Base-by-base conservation (phyloP, 495 filamentous ascomycete species). In the Hypoxylon subgilvum region DNA sequence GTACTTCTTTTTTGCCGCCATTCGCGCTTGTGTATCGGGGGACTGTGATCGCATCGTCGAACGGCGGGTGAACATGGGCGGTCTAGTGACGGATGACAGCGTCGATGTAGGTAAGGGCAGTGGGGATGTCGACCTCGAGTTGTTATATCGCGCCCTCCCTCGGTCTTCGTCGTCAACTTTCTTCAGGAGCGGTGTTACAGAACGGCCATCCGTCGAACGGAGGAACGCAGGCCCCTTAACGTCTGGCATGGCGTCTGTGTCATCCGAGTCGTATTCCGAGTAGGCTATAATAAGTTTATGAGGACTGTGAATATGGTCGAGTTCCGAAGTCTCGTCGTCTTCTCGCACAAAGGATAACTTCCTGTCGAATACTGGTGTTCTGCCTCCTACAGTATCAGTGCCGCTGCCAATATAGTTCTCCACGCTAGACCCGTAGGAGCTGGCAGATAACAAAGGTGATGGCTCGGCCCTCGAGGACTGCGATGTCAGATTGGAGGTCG, bases 1-100 rank as follows among this genome's bases (percentile, higher is more conserved):
- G 69, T 97, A 97, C 71, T 91, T 91, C 65, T 83, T 86, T 54
- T 81, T 83, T 41, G 88, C 90, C 17, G 85, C 86, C 40, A 74
- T 68, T 27, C 74, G 76, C 23, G 84, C 82, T n/a, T 67, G 63
- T 17, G 74, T 68, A 41, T 80, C 77, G 12, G 88, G 82, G 57
- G 82, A 87, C 54, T 74, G 74, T 63, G 84, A 85, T 54, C 81
- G 81, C 61, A 90, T 82, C 6, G 85, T 84, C 17, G 84, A 75
- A 44, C 81, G 71, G 36, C 76, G 66, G 72, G 74, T 70, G 71
- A 78, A 65, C 67, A 72, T 49, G 63, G 72, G 69, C 12, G 39
- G 31, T 48, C 35, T 46, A 12, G 69, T 58, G 36, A 66, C 25
- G 8, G 58, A 36, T 10, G 63, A 32, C 3, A 58, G 48, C 19